Base-by-base conservation (phyloP, 495 filamentous ascomycete species). In the Penicillium flavigenum region DNA sequence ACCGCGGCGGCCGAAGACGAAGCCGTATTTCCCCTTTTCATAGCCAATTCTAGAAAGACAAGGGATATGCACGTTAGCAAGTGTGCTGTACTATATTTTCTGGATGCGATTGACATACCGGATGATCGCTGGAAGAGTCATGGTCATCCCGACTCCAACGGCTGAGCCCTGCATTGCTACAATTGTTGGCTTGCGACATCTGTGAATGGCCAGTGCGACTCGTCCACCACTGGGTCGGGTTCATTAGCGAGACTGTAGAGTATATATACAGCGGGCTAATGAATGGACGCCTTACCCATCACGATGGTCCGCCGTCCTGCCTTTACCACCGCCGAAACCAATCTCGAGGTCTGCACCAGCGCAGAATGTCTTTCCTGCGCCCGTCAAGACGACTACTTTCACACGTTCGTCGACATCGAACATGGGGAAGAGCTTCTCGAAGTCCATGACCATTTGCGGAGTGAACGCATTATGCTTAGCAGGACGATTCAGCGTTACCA, bases 81-180 rank as follows among this genome's bases (percentile, higher is more conserved):
- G 6, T 26, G 24, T 26, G 24, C 24, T 26, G 5, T 26, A 26
- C 22, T 26, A 27, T 12, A 10, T 8, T 26, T 16, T 47, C 19
- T 39, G 9, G 24, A 39, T 10, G 17, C 41, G 49, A 17, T 26
- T 19, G 42, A 43, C 54, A 32, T 46, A 76, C 73, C 73, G 73
- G 48, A 88, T 82, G 38, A 73, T 77, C 55, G 80, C 79, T 2
- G 85, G 83, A 11, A 88, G 78, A 14, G 81, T 82, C 83, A 87
- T 86, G 11, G 85, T 88, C 66, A 87, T 86, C 5, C 86, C 85
- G 8, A 88, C 78, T 9, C 85, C 86, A 9, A 87, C 86, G 20
- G 86, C 86, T 41, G 78, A 81, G 47, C 85, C 86, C 64, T 86
- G 83, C 61, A 87, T 79, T 4, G 85, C 85, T 26, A 73, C 85